These are phyloP conservation scores for Termitomyces sp. DNA, from an alignment of 768 basidiomycete species.

Conservation along the genomic window DNA sequence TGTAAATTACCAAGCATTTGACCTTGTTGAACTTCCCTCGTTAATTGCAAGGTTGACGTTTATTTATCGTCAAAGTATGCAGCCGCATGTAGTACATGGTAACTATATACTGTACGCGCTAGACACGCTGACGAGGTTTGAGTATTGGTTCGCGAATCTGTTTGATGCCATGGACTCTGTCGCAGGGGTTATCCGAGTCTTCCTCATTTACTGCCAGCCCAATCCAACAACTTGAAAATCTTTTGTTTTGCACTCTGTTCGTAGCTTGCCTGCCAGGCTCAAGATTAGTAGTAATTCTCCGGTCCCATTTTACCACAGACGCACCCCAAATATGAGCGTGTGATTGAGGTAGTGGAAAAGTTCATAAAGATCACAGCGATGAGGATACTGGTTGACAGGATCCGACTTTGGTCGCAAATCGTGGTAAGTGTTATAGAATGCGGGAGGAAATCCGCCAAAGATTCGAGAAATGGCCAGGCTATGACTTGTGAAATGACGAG, in stretches of 20 bases:
- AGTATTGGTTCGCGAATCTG: not conserved
- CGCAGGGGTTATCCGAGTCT: not conserved
- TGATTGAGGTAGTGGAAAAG: conserved; percentile 84
- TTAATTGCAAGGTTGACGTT: conserved; percentile 16
- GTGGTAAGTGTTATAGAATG: conserved; percentile 68
- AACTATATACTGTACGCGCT: no score
- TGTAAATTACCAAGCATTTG: conserved; percentile 30
- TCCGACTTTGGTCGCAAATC: conserved; percentile 57
- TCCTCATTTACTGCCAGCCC: not conserved
- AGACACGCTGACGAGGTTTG: no score
- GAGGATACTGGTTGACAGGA: conserved; percentile 60
- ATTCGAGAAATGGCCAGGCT: conserved; percentile 78
- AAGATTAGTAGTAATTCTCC: not conserved
- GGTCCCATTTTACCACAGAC: conserved; percentile 21
- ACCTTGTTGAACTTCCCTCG: conserved; percentile 9
- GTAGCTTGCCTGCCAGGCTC: conserved; percentile 46
- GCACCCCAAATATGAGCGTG: conserved; percentile 73
- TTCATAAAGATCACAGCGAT: conserved; percentile 69
- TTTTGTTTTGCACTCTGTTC: conserved; percentile 50
- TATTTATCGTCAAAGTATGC: conserved; percentile 2
- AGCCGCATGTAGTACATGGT: no score
- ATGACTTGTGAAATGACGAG: not conserved
- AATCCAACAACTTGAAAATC: conserved; percentile 26
- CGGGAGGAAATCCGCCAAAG: conserved; percentile 68
- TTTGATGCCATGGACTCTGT: not conserved